Evolutionary conservation across 1,284 basidiomycete species (phyloP).

Genomic region (Caloboletus firmus): DNA sequence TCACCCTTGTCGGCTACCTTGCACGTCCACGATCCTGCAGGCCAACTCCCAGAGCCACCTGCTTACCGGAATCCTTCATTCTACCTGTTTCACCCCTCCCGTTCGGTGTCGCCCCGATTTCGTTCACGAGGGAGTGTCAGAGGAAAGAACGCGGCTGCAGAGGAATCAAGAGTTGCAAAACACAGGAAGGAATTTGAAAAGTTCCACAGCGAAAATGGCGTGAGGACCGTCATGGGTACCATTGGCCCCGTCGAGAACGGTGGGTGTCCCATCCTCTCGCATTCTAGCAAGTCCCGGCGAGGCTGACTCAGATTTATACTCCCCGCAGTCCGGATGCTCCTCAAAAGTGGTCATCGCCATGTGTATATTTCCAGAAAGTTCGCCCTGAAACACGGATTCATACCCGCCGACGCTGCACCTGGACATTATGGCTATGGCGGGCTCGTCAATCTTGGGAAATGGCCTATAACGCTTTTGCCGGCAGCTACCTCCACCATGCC

Average conservation of each 20-base stretch:
- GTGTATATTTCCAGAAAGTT: slow-evolving; percentile 97
- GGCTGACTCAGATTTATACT: slow-evolving; percentile 6
- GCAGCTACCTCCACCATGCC: slow-evolving; percentile 29
- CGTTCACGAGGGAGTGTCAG: slow-evolving; percentile 41
- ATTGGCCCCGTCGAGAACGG: slow-evolving; percentile 90
- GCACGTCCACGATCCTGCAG: slow-evolving; percentile 62
- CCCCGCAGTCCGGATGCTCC: slow-evolving; percentile 79
- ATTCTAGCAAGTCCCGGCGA: background rate
- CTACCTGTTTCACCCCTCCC: slow-evolving; percentile 54
- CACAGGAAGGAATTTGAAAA: slow-evolving; percentile 79
- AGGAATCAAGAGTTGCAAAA: slow-evolving; percentile 47
- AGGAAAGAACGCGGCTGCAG: slow-evolving; percentile 28
- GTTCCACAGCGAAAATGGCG: slow-evolving; percentile 90
- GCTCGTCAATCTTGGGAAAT: slow-evolving; percentile 76
- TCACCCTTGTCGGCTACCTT: slow-evolving; percentile 46
- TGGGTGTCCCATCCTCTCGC: slow-evolving; percentile 31
- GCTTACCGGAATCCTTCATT: slow-evolving; percentile 69
- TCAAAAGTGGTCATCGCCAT: slow-evolving; percentile 91
- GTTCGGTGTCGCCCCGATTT: slow-evolving; percentile 10
- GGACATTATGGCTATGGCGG: slow-evolving; percentile 87
- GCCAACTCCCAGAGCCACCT: slow-evolving; percentile 56
- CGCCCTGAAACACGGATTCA: slow-evolving; percentile 86
- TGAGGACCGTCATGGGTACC: slow-evolving; percentile 87
- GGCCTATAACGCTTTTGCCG: slow-evolving; percentile 67
- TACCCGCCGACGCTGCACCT: slow-evolving; percentile 79